phyloP scores from a whole-genome alignment of 371 early-diverging fungal species.

The Mortierella sp. region DNA sequence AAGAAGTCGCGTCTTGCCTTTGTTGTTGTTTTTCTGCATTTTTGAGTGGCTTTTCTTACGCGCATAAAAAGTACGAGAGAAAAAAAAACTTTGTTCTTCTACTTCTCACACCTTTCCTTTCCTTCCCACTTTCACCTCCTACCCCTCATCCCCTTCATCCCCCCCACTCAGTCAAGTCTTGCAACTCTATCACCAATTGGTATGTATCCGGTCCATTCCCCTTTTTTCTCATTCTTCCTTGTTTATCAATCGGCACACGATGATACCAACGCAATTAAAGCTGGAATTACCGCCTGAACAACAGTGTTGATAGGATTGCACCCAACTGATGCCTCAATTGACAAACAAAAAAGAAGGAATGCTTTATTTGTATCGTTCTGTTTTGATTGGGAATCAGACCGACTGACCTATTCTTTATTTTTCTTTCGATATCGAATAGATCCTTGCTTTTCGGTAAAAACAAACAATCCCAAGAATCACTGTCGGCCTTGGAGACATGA shows the following conservation, averaged over 20 bases:
- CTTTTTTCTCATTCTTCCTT: not conserved
- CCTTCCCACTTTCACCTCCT: not conserved
- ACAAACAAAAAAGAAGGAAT: not conserved
- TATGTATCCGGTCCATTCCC: not conserved
- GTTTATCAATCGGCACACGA: constrained; percentile 21
- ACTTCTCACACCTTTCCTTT: not conserved
- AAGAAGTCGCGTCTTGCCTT: not conserved
- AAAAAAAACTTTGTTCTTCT: not conserved
- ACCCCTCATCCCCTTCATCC: not conserved
- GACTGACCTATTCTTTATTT: not conserved
- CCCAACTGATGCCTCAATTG: constrained; percentile 2
- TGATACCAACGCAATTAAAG: constrained; percentile 61
- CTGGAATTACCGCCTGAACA: constrained; percentile 64
- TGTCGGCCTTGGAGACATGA: not conserved
- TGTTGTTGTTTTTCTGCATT: not conserved
- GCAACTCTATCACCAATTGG: not conserved
- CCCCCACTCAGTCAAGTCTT: not conserved
- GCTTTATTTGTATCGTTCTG: not conserved
- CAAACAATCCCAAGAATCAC: not conserved
- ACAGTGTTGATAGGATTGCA: constrained; percentile 51
- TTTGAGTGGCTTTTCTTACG: not conserved
- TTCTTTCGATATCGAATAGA: not conserved
- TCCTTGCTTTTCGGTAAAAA: not conserved
- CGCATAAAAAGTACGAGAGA: not conserved
- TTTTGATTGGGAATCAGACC: not conserved